Percentiles rank a stretch among this genome's conserved stretches.
Evolutionary conservation across 371 early-diverging fungal genomes (phyloP).

Genomic region (Mucor lusitanicus): DNA sequence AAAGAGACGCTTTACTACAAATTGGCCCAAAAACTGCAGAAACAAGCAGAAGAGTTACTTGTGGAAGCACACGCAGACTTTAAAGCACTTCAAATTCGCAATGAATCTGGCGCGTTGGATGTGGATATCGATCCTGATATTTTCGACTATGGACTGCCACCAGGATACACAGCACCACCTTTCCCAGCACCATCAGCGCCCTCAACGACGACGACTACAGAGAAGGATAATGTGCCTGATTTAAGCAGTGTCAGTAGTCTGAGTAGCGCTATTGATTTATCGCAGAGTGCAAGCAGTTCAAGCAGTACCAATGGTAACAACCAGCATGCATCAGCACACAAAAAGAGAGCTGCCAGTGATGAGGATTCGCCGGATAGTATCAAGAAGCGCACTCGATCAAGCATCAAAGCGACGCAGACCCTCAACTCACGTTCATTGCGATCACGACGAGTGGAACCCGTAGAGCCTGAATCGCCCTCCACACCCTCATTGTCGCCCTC

Average conservation of each 20-base stretch:
- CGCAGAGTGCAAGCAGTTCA: background rate
- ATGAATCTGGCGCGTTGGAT: slow-evolving; percentile 50
- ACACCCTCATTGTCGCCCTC: background rate
- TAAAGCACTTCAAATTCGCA: slow-evolving; percentile 34
- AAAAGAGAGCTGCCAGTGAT: background rate
- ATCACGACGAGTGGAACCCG: background rate
- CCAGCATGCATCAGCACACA: background rate
- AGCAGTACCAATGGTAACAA: background rate
- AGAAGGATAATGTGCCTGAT: background rate
- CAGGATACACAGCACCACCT: background rate
- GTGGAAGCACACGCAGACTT: slow-evolving; percentile 45
- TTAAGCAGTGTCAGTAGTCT: background rate
- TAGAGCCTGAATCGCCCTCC: background rate
- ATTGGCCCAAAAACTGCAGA: slow-evolving; percentile 58
- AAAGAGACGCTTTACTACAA: slow-evolving; percentile 73
- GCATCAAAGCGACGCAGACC: background rate
- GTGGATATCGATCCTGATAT: slow-evolving; percentile 55
- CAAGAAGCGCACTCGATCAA: background rate
- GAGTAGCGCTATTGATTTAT: background rate
- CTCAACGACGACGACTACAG: background rate
- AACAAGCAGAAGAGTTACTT: slow-evolving; percentile 36
- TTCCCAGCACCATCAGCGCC: background rate
- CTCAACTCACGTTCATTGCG: background rate
- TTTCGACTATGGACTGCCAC: slow-evolving; percentile 37
- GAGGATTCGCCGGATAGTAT: background rate